Base-by-base conservation (phyloP, 108 stramenopile species). In the Skeletonema potamos region DNA sequence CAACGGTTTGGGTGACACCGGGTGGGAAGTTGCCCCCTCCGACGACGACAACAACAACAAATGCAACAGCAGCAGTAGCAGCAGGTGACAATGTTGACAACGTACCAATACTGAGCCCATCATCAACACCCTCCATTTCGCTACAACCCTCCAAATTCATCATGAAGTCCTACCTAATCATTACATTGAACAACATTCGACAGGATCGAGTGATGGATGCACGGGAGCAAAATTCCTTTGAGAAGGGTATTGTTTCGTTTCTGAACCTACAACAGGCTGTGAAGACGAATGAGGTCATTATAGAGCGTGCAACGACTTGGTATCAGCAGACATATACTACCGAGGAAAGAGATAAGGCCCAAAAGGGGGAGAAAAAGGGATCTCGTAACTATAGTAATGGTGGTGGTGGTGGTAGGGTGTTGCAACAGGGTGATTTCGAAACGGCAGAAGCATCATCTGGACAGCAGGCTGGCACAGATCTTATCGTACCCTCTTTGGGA, bases 121-220 rank as follows among this genome's bases (percentile, higher is more conserved):
- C 61, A 34, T 18, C 61, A 13, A 18, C 36, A 8, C 54, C 71
- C 1, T 24, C 62, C 18, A 9, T 26, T 4, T 63, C 71, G 1
- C 1, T 28, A 7, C 2, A 33, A 62, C 61, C 61, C 0, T 0
- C 62, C 1, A 30, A 37, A 2, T 48, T 27, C 32, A 32, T 46
- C 64, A 32, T 65, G 64, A 44, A 65, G 41, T 46, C 55, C 1
- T 72, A 57, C 51, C 62, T 72, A 29, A 54, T 72, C 20, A 34
- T 72, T 24, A 72, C 64, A 27, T 65, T 73, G 20, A 24, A 51
- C 48, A 51, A 51, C 22, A 22, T 51, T 3, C 20, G 22, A 24
- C 22, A 51, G 6, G 0, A 20, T 9, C 8, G 48, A 0, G 48
- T 24, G 8, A 51, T 51, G 48, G 48, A 51, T 24, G 48, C 48